Base-by-base conservation (phyloP, 164 flowering plant genomes). In the Litsea cubeba region DNA sequence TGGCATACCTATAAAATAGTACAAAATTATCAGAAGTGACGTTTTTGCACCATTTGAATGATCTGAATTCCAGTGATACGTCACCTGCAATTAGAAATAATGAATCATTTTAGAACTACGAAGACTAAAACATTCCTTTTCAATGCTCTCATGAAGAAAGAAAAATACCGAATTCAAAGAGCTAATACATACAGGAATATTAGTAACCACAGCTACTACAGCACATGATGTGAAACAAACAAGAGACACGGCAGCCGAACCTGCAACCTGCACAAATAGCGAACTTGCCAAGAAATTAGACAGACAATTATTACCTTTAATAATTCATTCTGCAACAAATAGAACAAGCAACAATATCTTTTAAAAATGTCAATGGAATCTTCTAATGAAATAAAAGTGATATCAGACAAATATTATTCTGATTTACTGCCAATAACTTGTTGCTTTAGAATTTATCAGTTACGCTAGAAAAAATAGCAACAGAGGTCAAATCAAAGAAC, bases 201-300 rank as follows among this genome's bases (percentile, higher is more conserved):
- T 81, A 64, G 97, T 89, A n/a, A 83, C 78, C 63, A 95, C 77
- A 71, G 91, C 91, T 22, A 90, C 85, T 24, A 86, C 32, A 63
- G 95, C 84, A 81, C 94, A 89, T 71, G 91, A 82, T 6, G 94
- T 86, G 82, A 95, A 95, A 79, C 97, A 89, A 32, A 90, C 49
- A 78, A 93, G 84, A 72, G 92, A 91, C 24, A 91, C 94, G 71
- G 82, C 76, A 28, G 98, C 93, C 80, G 90, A 73, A 57, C 98
- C 92, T 63, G 91, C 91, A 75, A 95, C 94, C 98, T 94, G 86
- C 76, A 81, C 24, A 17, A 40, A 51, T 5, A 67, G 51, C 49
- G 73, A 62, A 62, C 49, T 57, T 77, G 7, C 18, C 40, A 49
- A 71, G 14, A 25, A 30, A 35, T 24, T 32, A 32, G 15, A 46